A percentile compares a stretch with the other conserved stretches of the same genome.
phyloP scores from a whole-genome alignment of 1,139 yeast genomes.

The Eremothecium cymbalariae region DNA sequence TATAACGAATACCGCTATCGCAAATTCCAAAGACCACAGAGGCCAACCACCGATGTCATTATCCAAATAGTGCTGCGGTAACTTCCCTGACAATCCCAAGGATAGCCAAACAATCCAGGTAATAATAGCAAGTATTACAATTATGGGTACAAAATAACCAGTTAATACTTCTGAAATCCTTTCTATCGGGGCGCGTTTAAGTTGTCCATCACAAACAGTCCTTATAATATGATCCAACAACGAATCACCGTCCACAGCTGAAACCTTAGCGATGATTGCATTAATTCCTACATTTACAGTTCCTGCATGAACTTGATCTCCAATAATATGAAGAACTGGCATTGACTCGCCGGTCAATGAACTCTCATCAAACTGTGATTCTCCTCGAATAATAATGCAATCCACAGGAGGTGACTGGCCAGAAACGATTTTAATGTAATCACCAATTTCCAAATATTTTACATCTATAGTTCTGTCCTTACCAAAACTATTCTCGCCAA shows the following conservation, averaged over 20 bases:
- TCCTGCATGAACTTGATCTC: slow-evolving; percentile 66
- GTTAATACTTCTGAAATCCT: slow-evolving; percentile 63
- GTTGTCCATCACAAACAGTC: slow-evolving; percentile 67
- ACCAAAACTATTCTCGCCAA: slow-evolving; percentile 17
- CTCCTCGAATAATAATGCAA: slow-evolving; percentile 52
- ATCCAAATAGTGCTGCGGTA: slow-evolving; percentile 51
- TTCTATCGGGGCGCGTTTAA: slow-evolving; percentile 68
- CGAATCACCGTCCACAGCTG: slow-evolving; percentile 56
- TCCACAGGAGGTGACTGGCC: slow-evolving; percentile 74
- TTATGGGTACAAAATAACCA: slow-evolving; percentile 64
- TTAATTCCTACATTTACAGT: slow-evolving; percentile 56
- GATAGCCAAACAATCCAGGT: slow-evolving; percentile 66
- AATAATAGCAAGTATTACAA: slow-evolving; percentile 48
- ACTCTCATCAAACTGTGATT: slow-evolving; percentile 61
- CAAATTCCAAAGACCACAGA: slow-evolving; percentile 69
- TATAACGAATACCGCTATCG: slow-evolving; percentile 73
- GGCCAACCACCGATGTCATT: slow-evolving; percentile 68
- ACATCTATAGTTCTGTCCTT: slow-evolving; percentile 38
- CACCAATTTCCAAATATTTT: slow-evolving; percentile 56
- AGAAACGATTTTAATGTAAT: slow-evolving; percentile 47
- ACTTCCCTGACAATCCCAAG: slow-evolving; percentile 46
- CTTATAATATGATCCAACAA: slow-evolving; percentile 61
- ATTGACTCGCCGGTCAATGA: slow-evolving; percentile 70
- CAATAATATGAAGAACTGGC: slow-evolving; percentile 39
- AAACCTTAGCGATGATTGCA: slow-evolving; percentile 49